Evolutionary conservation across 2,329 filamentous ascomycete genomes (phyloP).

Genomic region (Cytospora schulzeri): DNA sequence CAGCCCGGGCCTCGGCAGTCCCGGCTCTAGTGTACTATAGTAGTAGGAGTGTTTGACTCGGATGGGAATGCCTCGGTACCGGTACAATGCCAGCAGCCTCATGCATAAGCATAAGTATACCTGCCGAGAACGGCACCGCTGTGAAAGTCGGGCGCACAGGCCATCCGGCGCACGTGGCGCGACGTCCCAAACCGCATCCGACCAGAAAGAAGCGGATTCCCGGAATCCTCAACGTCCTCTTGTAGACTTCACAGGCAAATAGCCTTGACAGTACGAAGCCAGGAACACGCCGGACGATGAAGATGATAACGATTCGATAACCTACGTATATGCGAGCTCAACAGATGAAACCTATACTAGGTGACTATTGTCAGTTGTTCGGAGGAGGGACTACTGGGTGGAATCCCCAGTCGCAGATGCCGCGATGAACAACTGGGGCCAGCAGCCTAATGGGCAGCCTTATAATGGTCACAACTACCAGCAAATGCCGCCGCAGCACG

Average conservation of each 20-base stretch:
- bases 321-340: background rate
- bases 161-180: slow-evolving; percentile 21
- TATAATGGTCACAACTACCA: slow-evolving; percentile 26
- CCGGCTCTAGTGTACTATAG: background rate
- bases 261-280: background rate
- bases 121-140: slow-evolving; percentile 15
- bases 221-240: slow-evolving; percentile 12
- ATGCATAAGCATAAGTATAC: too few species aligned
- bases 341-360: slow-evolving; percentile 3
- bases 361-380: slow-evolving; percentile 5
- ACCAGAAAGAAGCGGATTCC: slow-evolving; percentile 7
- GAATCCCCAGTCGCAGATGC: slow-evolving; percentile 21
- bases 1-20: background rate
- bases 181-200: slow-evolving; percentile 13
- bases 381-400: background rate
- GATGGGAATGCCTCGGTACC: background rate
- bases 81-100: too few species aligned
- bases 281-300: slow-evolving; percentile 6
- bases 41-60: too few species aligned
- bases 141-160: background rate
- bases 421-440: slow-evolving; percentile 29
- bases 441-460: slow-evolving; percentile 26
- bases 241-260: background rate
- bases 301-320: slow-evolving; percentile 2
- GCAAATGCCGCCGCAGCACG: slow-evolving; percentile 22